Percentiles rank a stretch among this genome's conserved stretches.
These are phyloP conservation scores for Astraeus odoratus DNA, from an alignment of 768 basidiomycete genomes.

Conservation along the genomic window DNA sequence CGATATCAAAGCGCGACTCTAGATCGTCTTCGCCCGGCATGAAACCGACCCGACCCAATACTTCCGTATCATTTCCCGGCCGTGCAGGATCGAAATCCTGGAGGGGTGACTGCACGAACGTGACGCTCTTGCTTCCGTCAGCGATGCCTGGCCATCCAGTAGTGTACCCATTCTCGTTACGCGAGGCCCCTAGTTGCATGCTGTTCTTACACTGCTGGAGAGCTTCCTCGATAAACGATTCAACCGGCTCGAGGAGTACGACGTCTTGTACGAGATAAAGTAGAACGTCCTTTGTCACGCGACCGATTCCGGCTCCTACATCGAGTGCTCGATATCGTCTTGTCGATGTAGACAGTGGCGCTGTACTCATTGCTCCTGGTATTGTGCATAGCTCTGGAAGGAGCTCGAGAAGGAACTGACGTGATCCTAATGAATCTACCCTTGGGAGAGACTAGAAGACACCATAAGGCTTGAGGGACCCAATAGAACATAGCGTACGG, in stretches of 20 bases:
- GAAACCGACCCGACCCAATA: slow-evolving; percentile 65
- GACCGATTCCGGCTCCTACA: slow-evolving; percentile 90
- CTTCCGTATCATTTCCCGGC: slow-evolving; percentile 30
- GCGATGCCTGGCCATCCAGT: slow-evolving; percentile 61
- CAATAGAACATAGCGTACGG: slow-evolving; percentile 5
- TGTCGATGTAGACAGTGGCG: slow-evolving; percentile 8
- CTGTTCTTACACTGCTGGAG: slow-evolving; percentile 31
- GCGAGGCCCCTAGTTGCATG: slow-evolving; percentile 23
- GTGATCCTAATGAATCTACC: slow-evolving; percentile 84
- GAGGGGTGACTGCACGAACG: slow-evolving; percentile 72
- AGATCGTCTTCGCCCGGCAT: slow-evolving; percentile 47
- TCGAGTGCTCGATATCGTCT: slow-evolving; percentile 74
- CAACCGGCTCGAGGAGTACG: slow-evolving; percentile 85
- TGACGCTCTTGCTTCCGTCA: slow-evolving; percentile 60
- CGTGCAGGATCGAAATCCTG: slow-evolving; percentile 73
- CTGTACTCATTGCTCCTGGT: no score
- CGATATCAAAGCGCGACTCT: slow-evolving; percentile 72
- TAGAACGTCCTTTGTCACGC: slow-evolving; percentile 83
- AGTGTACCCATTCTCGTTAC: slow-evolving; percentile 24
- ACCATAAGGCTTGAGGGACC: neutral
- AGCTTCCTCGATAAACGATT: slow-evolving; percentile 69
- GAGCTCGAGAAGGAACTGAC: slow-evolving; percentile 78
- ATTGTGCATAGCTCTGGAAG: slow-evolving; percentile 75
- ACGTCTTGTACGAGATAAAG: slow-evolving; percentile 86
- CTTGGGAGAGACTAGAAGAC: slow-evolving; percentile 72